These are phyloP conservation scores for Colletotrichum tamarilloi DNA, from an alignment of 2,329 filamentous ascomycete genomes.

Conservation along the genomic window DNA sequence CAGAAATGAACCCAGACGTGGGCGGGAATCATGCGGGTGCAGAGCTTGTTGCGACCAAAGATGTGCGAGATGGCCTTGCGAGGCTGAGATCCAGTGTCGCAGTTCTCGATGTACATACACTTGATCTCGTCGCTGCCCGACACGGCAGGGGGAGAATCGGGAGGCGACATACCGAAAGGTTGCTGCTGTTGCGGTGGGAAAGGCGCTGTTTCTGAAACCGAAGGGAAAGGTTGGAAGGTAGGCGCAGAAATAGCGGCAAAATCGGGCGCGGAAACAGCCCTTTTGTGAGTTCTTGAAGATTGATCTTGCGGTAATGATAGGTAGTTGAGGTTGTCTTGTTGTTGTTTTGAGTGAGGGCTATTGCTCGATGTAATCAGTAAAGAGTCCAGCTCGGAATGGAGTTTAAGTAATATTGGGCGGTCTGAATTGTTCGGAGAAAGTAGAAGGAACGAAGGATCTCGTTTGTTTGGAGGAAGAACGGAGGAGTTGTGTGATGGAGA, in stretches of 20 bases:
- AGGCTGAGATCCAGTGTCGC: conserved; percentile 68
- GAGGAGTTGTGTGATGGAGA: neutral
- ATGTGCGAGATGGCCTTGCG: conserved; percentile 85
- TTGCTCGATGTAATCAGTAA: conserved; percentile 1
- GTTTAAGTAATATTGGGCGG: neutral
- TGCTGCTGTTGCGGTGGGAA: conserved; percentile 37
- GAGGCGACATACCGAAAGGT: conserved; percentile 28
- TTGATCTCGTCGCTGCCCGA: conserved; percentile 34
- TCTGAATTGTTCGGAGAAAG: neutral
- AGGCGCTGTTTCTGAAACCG: conserved; percentile 31
- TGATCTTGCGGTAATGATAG: conserved; percentile 36
- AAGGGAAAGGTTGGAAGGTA: conserved; percentile 35
- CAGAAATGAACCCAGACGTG: conserved; percentile 82
- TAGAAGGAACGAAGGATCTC: neutral
- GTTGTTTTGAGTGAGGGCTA: conserved; percentile 35
- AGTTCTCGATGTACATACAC: conserved; percentile 68
- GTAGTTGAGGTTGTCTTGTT: conserved; percentile 31
- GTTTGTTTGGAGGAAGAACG: neutral
- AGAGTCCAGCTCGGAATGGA: conserved; percentile 20
- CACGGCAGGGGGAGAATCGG: conserved; percentile 19
- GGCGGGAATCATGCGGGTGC: conserved; percentile 76
- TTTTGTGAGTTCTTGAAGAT: conserved; percentile 54
- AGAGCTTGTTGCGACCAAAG: conserved; percentile 85
- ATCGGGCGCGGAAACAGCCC: conserved; percentile 61
- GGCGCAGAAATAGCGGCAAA: conserved; percentile 46